Evolutionary conservation across 2,329 filamentous ascomycete genomes (phyloP).

Genomic region (Colletotrichum gigasporum): DNA sequence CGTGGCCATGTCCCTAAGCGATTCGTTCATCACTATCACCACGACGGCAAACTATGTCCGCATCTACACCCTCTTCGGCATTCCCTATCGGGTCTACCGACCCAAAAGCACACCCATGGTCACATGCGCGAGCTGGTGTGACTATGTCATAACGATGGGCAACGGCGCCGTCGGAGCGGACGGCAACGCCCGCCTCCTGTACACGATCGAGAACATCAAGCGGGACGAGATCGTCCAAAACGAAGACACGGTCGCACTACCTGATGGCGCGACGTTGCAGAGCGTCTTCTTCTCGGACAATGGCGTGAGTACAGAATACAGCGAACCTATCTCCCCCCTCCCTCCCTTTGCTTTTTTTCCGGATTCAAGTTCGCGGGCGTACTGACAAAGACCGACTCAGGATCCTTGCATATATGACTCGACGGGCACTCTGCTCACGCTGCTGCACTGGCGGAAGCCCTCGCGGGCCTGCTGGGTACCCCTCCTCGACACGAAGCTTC

Average conservation of each 20-base stretch:
- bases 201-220: constrained; percentile 95
- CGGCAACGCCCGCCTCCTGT: constrained; percentile 81
- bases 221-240: constrained; percentile 94
- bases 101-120: constrained; percentile 92
- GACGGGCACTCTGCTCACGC: constrained; percentile 84
- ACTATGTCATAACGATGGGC: constrained; percentile 96
- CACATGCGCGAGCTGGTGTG: constrained; percentile 91
- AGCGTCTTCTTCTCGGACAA: constrained; percentile 92
- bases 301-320: constrained; percentile 69
- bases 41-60: constrained; percentile 90
- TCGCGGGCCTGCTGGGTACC: constrained; percentile 92
- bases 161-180: constrained; percentile 87
- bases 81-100: constrained; percentile 87
- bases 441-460: constrained; percentile 89
- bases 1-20: constrained; percentile 87
- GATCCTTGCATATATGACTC: constrained; percentile 98
- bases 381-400: constrained; percentile 48
- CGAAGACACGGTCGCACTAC: constrained; percentile 88
- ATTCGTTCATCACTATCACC: constrained; percentile 89
- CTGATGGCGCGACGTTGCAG: constrained; percentile 76
- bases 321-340: background rate
- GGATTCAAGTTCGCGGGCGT: background rate
- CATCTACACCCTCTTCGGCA: constrained; percentile 91
- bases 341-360: background rate
- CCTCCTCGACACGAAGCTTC: constrained; percentile 85